Base-by-base conservation (phyloP, 768 basidiomycete genomes). In the Podaxis pistillaris region DNA sequence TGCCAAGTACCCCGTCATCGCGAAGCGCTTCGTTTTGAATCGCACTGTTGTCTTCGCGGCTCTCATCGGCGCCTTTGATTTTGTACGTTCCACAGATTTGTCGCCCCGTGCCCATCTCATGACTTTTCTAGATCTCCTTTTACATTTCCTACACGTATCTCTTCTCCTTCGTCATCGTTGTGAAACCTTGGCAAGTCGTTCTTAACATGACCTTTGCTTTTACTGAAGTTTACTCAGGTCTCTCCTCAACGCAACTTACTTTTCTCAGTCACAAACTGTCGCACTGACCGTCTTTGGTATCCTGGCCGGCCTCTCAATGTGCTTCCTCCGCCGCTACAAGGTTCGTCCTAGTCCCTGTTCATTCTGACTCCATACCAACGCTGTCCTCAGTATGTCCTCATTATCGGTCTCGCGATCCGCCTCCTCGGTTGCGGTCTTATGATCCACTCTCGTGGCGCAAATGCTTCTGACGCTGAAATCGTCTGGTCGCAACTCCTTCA, bases 61-160 rank as follows among this genome's bases (percentile, higher is more conserved):
- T 22, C 64, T 84, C 24, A 86, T 91, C 64, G 88, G 86, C 15
- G 86, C 85, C 54, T 80, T 86, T 49, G 86, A 88, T 67, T 87
- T 87, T 63, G 84, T 87, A 65, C 64, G 78, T 69, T 5, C 12
- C 13, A 11, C 49, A 12, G 49, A 4, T 22, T 19, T 13, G 26
- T 24, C 24, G 11, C 13, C 3, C n/a, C 2, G 9, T 26, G 47
- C 58, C 41, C 60, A 63, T 64, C n/a, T 30, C 17, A 22, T 50
- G 37, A 8, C 4, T 49, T 9, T 55, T 56, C 5, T 58, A 87
- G 86, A 67, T 84, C 67, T 85, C 86, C 1, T 87, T 83, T 75
- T 87, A 84, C 76, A 79, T 93, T 51, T 87, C 89, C 0, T 88
- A 76, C 72, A 86, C 87, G 9, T 92, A 91, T 69, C 82, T 91